Percentiles rank a stretch among this genome's conserved stretches.
phyloP scores from a whole-genome alignment of 2,329 filamentous ascomycete genomes.

The Ophiosphaerella korrae region DNA sequence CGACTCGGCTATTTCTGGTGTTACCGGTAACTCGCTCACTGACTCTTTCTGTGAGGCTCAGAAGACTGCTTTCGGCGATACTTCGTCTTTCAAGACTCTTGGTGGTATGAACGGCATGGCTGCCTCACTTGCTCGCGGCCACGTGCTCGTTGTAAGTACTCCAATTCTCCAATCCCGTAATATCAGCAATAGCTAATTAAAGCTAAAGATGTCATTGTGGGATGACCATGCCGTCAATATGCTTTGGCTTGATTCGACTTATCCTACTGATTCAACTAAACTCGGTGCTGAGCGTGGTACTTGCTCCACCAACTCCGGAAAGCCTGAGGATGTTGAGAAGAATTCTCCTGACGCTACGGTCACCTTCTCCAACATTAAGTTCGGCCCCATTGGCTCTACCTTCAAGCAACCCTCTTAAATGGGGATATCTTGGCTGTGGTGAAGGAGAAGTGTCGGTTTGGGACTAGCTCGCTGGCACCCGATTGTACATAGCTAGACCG shows the following conservation, averaged over 20 bases:
- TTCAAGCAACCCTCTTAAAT: conserved; percentile 40
- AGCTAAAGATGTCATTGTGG: conserved; percentile 58
- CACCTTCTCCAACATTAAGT: conserved; percentile 49
- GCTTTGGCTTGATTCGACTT: conserved; percentile 75
- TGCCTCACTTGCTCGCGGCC: conserved; percentile 59
- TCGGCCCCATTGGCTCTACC: conserved; percentile 48
- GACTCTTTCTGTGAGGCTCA: conserved; percentile 62
- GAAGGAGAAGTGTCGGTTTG: too few relatives aligned
- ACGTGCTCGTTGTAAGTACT: conserved; percentile 61
- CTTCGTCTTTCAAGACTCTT: conserved; percentile 57
- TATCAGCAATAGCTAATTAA: too few relatives aligned
- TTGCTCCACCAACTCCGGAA: conserved; percentile 44
- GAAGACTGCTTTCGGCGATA: conserved; percentile 62
- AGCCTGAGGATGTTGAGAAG: conserved; percentile 45
- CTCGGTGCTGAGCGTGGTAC: conserved; percentile 46
- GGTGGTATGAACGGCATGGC: conserved; percentile 64
- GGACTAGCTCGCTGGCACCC: too few relatives aligned
- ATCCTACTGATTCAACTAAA: conserved; percentile 55
- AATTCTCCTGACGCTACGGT: conserved; percentile 42
- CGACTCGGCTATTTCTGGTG: conserved; percentile 51
- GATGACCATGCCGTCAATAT: conserved; percentile 72
- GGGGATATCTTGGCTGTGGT: neutral
- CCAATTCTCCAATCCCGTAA: too few relatives aligned
- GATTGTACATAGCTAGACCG: too few relatives aligned
- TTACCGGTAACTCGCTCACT: conserved; percentile 61